Evolutionary conservation across 768 basidiomycete species (phyloP).

Genomic region (Strobilomyces echinocephalus): DNA sequence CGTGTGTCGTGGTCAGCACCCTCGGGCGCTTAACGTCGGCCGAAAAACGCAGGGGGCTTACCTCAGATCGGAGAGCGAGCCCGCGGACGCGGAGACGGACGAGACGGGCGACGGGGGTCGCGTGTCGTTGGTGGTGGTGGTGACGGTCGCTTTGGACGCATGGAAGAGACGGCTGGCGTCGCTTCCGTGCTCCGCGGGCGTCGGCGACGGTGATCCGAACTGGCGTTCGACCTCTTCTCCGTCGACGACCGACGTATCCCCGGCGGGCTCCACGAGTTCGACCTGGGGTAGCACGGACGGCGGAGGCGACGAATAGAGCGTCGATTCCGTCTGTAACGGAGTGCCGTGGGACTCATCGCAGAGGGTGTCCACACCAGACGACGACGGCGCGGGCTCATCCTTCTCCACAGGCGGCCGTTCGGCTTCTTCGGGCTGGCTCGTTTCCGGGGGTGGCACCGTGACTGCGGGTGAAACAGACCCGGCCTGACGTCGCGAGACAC

Average conservation of each 20-base stretch:
- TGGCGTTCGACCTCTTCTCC: not conserved
- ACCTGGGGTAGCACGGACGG: not conserved
- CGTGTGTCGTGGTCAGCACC: not conserved
- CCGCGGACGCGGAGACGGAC: constrained; percentile 9
- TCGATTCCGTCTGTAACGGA: not conserved
- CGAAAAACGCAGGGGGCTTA: not conserved
- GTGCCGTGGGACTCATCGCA: not conserved
- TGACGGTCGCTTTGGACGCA: not conserved
- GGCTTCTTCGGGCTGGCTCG: not conserved
- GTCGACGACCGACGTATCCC: not conserved
- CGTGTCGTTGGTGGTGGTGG: constrained; percentile 1
- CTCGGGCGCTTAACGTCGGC: not conserved
- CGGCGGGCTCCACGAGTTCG: not conserved
- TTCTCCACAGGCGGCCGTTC: not conserved
- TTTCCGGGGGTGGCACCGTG: not conserved
- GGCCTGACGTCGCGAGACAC: not conserved
- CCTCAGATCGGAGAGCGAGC: constrained; percentile 17
- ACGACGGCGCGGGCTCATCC: not conserved
- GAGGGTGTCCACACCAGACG: not conserved
- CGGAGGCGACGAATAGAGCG: not conserved
- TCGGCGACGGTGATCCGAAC: constrained; percentile 18
- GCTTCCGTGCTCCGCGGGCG: constrained; percentile 29
- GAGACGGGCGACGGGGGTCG: constrained; percentile 12
- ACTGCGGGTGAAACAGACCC: not conserved
- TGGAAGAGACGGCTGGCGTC: not conserved